Conservation (phyloP, 768 basidiomycete genomes). For the Macrocybe gigantea region DNA sequence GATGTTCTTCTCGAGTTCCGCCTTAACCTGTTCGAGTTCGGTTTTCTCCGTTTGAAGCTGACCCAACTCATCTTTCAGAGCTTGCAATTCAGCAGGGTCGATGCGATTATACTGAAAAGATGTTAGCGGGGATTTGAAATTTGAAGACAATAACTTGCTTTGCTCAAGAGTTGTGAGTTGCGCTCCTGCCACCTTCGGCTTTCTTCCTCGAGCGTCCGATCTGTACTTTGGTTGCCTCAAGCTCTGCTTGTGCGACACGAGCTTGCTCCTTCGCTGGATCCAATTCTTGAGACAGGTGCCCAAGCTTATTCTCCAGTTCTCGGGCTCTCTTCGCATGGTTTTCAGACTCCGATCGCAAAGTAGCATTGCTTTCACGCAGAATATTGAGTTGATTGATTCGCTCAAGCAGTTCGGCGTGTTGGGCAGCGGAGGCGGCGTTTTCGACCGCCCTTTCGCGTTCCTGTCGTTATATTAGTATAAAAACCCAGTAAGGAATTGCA, state of each 20-base stretch:
- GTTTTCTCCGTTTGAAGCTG: conserved; percentile 37
- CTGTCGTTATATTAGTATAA: conserved; percentile 26
- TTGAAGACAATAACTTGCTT: conserved; percentile 36
- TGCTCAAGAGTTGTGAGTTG: conserved; percentile 73
- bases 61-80: conserved; percentile 69
- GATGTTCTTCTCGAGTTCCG: conserved; percentile 7
- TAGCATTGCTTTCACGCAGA: conserved; percentile 83
- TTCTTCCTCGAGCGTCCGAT: conserved; percentile 67
- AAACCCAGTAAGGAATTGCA: not conserved
- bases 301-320: conserved; percentile 61
- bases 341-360: conserved; percentile 73
- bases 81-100: conserved; percentile 80
- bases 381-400: conserved; percentile 84
- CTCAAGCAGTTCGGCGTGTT: conserved; percentile 81
- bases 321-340: conserved; percentile 60
- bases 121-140: not conserved
- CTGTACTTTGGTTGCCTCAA: conserved; percentile 65
- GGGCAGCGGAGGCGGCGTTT: conserved; percentile 63
- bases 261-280: conserved; percentile 73
- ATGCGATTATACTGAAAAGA: conserved; percentile 72
- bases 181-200: conserved; percentile 81
- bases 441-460: conserved; percentile 78
- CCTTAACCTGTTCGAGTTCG: conserved; percentile 23
- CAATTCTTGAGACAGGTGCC: conserved; percentile 52
- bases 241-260: conserved; percentile 61